Evolutionary conservation across 1,284 basidiomycete species (phyloP).

Genomic region (Vanrija sp.): DNA sequence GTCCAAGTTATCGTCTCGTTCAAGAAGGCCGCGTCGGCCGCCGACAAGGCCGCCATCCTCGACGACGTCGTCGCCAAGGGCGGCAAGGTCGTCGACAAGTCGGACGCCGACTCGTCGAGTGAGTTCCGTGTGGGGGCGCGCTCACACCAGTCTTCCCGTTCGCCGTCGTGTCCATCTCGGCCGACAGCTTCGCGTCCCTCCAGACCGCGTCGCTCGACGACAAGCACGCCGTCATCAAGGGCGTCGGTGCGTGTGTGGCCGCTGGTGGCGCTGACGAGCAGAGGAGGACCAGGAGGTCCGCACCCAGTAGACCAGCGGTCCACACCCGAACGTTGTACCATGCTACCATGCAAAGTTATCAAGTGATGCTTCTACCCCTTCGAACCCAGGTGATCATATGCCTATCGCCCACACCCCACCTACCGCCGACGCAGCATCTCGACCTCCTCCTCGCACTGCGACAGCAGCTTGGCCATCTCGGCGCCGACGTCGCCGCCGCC

Average conservation of each 20-base stretch:
- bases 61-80: slow-evolving; percentile 29
- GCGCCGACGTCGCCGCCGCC: slow-evolving; percentile 21
- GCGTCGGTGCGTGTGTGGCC: slow-evolving; percentile 29
- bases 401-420: neutral
- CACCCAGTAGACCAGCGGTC: neutral
- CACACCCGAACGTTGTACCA: neutral
- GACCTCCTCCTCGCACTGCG: slow-evolving; percentile 4
- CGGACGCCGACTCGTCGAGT: slow-evolving; percentile 38
- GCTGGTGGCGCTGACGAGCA: slow-evolving; percentile 7
- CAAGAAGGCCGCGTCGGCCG: slow-evolving; percentile 32
- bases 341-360: neutral
- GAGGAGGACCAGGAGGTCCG: slow-evolving; percentile 24
- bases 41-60: slow-evolving; percentile 29
- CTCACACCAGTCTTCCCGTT: slow-evolving; percentile 37
- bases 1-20: slow-evolving; percentile 41
- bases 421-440: slow-evolving; percentile 7
- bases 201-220: slow-evolving; percentile 15
- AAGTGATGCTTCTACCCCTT: no score
- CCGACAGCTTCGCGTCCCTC: slow-evolving; percentile 28
- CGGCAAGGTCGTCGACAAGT: slow-evolving; percentile 30
- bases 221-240: slow-evolving; percentile 28
- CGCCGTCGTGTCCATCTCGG: slow-evolving; percentile 26
- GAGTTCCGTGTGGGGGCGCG: slow-evolving; percentile 9
- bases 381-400: neutral
- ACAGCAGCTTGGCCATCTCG: neutral